Evolutionary conservation across 208 protist species (phyloP).

Genomic region (Phytomonas francai): DNA sequence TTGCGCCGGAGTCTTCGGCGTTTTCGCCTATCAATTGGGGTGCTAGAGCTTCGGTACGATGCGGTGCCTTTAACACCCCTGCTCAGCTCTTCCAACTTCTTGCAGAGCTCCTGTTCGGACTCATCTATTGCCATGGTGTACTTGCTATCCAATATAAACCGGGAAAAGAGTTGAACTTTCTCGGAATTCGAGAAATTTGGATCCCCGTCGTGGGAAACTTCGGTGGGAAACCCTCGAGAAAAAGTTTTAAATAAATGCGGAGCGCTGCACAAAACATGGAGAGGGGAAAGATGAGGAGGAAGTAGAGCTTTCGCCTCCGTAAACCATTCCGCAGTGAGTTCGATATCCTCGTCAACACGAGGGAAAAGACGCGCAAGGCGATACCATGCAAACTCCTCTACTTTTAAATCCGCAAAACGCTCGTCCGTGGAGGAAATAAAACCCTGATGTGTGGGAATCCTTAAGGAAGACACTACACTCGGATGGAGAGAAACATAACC

Average conservation of each 20-base stretch:
- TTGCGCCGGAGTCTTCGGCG: slow-evolving; percentile 36
- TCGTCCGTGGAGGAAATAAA: neutral
- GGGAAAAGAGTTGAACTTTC: neutral
- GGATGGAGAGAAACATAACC: neutral
- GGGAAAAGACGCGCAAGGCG: slow-evolving; percentile 69
- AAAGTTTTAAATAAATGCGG: slow-evolving; percentile 29
- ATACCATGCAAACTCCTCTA: slow-evolving; percentile 73
- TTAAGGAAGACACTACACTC: neutral
- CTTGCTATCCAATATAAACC: neutral
- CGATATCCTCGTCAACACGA: slow-evolving; percentile 18
- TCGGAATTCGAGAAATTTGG: neutral
- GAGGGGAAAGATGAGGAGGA: slow-evolving; percentile 28
- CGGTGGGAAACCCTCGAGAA: neutral
- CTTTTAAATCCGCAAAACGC: slow-evolving; percentile 24
- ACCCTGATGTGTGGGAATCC: neutral
- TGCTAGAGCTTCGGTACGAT: neutral
- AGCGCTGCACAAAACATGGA: slow-evolving; percentile 69
- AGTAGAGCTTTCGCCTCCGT: slow-evolving; percentile 32
- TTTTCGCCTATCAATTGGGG: slow-evolving; percentile 19
- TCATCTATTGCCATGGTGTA: neutral
- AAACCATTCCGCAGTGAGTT: slow-evolving; percentile 27
- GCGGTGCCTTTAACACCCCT: neutral
- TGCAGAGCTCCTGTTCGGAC: slow-evolving; percentile 12
- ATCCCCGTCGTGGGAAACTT: neutral
- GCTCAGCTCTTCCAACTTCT: slow-evolving; percentile 19